phyloP scores from a whole-genome alignment of 2,329 filamentous ascomycete species.

The Paraphaeosphaeria sporulosa region DNA sequence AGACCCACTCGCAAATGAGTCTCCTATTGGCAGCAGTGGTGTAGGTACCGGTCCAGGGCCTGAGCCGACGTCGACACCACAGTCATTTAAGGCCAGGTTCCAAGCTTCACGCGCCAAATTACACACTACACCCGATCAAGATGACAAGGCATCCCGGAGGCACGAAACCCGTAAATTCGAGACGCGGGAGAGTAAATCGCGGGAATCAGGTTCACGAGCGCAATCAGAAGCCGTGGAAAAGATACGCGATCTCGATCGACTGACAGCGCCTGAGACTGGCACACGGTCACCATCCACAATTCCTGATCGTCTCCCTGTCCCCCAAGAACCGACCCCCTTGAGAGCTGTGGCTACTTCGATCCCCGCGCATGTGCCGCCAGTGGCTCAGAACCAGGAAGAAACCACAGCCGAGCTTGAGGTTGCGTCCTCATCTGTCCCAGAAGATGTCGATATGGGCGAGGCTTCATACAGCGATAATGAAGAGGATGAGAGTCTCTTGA shows the following conservation, averaged over 20 bases:
- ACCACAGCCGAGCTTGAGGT: neutral
- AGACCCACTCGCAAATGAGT: constrained; percentile 5
- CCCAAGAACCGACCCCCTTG: constrained; percentile 36
- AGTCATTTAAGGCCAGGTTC: neutral
- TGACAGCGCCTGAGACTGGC: constrained; percentile 16
- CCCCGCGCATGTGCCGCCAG: constrained; percentile 1
- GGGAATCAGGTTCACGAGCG: neutral
- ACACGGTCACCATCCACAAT: constrained; percentile 47
- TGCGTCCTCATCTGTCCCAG: neutral
- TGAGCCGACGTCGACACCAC: constrained; percentile 7
- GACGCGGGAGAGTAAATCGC: neutral
- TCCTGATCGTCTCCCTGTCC: constrained; percentile 36
- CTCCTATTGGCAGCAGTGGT: neutral
- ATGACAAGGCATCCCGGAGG: neutral
- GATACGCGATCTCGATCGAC: neutral
- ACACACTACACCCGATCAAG: neutral
- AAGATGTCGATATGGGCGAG: constrained; percentile 19
- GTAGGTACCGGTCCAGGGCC: neutral
- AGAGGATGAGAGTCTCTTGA: constrained; percentile 30
- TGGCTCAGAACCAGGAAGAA: neutral
- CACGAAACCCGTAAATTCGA: neutral
- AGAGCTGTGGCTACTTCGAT: constrained; percentile 34
- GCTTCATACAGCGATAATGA: constrained; percentile 32
- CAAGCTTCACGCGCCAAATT: neutral
- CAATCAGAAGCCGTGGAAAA: neutral